These are phyloP conservation scores for Phytophthora crassamura DNA, from an alignment of 352 stramenopile genomes.

Conservation along the genomic window DNA sequence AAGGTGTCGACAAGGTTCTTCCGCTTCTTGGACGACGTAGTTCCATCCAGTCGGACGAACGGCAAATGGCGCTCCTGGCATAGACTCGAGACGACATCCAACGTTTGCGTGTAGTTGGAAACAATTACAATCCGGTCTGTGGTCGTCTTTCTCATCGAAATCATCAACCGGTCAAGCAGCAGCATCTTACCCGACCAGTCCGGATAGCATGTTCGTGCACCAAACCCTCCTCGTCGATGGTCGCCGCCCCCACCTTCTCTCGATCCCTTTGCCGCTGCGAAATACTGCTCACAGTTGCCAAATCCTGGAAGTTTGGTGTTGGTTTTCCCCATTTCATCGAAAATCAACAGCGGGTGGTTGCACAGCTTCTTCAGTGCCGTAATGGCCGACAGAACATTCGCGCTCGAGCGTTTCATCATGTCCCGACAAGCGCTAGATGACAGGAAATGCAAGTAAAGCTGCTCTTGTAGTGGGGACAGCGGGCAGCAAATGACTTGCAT, in stretches of 20 bases:
- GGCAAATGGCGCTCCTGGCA: conserved; percentile 83
- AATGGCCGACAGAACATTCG: conserved; percentile 87
- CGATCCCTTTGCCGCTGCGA: conserved; percentile 44
- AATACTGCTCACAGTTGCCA: conserved; percentile 75
- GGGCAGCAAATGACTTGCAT: conserved; percentile 99
- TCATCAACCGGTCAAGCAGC: conserved; percentile 96
- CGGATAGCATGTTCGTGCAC: conserved; percentile 77
- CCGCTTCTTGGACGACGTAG: conserved; percentile 96
- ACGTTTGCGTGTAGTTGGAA: conserved; percentile 97
- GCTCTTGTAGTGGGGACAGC: conserved; percentile 95
- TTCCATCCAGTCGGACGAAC: conserved; percentile 93
- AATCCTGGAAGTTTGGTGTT: conserved; percentile 87
- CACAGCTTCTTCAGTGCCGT: conserved; percentile 97
- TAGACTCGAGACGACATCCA: conserved; percentile 85
- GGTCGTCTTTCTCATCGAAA: conserved; percentile 94
- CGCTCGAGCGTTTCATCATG: conserved; percentile 96
- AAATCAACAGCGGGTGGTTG: conserved; percentile 97
- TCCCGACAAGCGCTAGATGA: conserved; percentile 95
- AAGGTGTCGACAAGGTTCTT: conserved; percentile 98
- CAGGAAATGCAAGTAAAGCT: conserved; percentile 97
- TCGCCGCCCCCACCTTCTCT: conserved; percentile 10
- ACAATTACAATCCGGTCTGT: conserved; percentile 99
- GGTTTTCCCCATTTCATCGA: conserved; percentile 83
- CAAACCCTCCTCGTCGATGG: conserved; percentile 39
- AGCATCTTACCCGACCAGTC: conserved; percentile 94